A percentile compares a stretch with the other conserved stretches of the same genome.
These are phyloP conservation scores for Cydonia oblonga DNA, from an alignment of 331 rosid genomes.

Conservation along the genomic window DNA sequence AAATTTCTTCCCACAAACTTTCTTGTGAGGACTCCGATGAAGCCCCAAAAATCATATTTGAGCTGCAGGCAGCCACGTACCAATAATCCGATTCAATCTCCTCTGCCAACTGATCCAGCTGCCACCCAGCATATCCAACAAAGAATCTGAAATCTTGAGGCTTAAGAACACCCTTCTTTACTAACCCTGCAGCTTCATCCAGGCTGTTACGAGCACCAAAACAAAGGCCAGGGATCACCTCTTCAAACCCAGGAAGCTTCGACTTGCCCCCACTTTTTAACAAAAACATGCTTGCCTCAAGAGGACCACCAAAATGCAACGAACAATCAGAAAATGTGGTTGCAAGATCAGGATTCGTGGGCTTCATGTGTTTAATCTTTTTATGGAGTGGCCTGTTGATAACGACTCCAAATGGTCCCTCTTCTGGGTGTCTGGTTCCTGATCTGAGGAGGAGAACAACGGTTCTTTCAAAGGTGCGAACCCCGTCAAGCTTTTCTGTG, in stretches of 20 bases:
- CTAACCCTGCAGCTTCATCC: slow-evolving; percentile 82
- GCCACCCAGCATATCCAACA: slow-evolving; percentile 98
- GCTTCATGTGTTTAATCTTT: slow-evolving; percentile 75
- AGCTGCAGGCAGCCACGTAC: slow-evolving; percentile 96
- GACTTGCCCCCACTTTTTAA: slow-evolving; percentile 50
- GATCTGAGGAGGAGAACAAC: slow-evolving; percentile 31
- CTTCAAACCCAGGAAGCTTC: slow-evolving; percentile 69
- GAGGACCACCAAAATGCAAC: slow-evolving; percentile 88
- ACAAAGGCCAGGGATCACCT: slow-evolving; percentile 80
- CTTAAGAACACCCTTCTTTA: slow-evolving; percentile 75
- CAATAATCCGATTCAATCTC: slow-evolving; percentile 91
- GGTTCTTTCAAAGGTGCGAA: slow-evolving; percentile 80
- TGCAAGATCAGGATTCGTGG: slow-evolving; percentile 70
- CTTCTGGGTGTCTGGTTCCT: slow-evolving; percentile 64
- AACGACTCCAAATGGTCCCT: slow-evolving; percentile 91
- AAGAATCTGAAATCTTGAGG: slow-evolving; percentile 84
- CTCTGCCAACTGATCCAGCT: slow-evolving; percentile 9
- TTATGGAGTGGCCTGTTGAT: slow-evolving; percentile 90
- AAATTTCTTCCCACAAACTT: slow-evolving; percentile 79
- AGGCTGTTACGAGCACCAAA: slow-evolving; percentile 86
- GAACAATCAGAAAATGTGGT: slow-evolving; percentile 89
- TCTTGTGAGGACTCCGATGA: slow-evolving; percentile 54
- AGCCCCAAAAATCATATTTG: slow-evolving; percentile 52
- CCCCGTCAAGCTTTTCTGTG: slow-evolving; percentile 94
- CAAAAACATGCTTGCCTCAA: slow-evolving; percentile 90